Evolutionary conservation across 2,329 filamentous ascomycete genomes (phyloP).

Genomic region (Colletotrichum endophyticum): DNA sequence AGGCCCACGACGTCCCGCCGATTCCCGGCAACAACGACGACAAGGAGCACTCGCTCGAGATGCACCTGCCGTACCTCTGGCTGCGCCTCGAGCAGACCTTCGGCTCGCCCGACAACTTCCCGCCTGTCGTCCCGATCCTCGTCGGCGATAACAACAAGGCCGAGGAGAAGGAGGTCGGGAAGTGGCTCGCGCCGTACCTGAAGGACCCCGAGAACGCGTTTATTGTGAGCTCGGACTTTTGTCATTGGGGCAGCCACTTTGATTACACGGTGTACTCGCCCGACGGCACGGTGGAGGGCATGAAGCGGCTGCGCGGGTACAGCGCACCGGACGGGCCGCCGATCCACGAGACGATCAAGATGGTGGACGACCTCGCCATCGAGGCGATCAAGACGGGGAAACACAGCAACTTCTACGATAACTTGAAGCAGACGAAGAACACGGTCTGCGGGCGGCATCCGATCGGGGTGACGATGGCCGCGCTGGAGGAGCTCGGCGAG

Average conservation of each 20-base stretch:
- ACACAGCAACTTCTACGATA: conserved; percentile 72
- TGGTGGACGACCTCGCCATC: conserved; percentile 83
- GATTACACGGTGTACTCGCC: conserved; percentile 78
- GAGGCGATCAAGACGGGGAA: conserved; percentile 79
- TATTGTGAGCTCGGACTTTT: conserved; percentile 93
- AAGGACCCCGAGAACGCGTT: conserved; percentile 79
- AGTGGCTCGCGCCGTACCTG: conserved; percentile 78
- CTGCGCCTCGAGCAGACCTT: conserved; percentile 68
- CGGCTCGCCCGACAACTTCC: conserved; percentile 59
- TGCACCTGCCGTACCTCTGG: conserved; percentile 95
- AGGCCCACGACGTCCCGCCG: conserved; percentile 48
- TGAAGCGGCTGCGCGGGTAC: conserved; percentile 39
- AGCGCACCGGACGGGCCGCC: conserved; percentile 44
- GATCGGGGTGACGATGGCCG: conserved; percentile 91
- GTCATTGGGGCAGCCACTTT: conserved; percentile 91
- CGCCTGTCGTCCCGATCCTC: conserved; percentile 83
- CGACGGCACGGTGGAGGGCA: conserved; percentile 41
- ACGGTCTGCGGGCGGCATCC: conserved; percentile 95
- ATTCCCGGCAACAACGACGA: conserved; percentile 73
- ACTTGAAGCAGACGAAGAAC: conserved; percentile 76
- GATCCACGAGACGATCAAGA: conserved; percentile 86
- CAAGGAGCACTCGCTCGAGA: conserved; percentile 91
- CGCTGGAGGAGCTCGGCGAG: conserved; percentile 69
- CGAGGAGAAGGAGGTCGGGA: conserved; percentile 72
- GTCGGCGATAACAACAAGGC: conserved; percentile 73